Conservation (phyloP, 148 eudicot species). For the Drosera capensis region DNA sequence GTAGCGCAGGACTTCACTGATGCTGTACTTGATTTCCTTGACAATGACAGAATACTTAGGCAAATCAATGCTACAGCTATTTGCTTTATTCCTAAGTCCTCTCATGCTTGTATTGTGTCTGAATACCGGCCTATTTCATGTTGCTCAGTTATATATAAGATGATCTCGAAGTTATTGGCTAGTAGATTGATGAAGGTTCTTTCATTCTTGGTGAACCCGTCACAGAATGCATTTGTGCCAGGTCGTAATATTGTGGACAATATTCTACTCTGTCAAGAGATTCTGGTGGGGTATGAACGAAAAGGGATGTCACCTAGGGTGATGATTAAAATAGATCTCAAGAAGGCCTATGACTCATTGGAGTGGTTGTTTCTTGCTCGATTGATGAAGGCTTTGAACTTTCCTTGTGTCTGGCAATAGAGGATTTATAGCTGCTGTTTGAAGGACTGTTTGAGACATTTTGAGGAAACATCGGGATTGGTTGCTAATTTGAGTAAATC, state of each 20-base stretch:
- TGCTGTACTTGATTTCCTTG: not conserved
- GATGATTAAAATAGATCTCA: not conserved
- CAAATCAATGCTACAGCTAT: not conserved
- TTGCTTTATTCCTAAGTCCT: not conserved
- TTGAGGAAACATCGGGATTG: too few relatives aligned
- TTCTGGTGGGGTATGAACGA: not conserved
- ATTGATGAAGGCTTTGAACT: not conserved
- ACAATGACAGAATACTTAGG: not conserved
- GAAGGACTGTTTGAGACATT: too few relatives aligned
- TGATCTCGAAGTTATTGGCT: not conserved
- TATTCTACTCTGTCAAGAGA: too few relatives aligned
- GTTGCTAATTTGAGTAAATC: too few relatives aligned
- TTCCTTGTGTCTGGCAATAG: too few relatives aligned
- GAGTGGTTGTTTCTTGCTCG: not conserved
- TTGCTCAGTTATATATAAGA: not conserved
- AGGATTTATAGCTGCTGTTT: too few relatives aligned
- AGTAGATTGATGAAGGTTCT: not conserved
- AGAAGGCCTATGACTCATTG: not conserved
- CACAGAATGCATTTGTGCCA: too few relatives aligned
- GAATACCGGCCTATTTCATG: not conserved
- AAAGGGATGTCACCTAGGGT: not conserved
- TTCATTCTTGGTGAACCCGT: not conserved
- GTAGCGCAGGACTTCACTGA: not conserved
- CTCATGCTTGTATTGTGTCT: not conserved
- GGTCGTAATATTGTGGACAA: too few relatives aligned